Evolutionary conservation across 2,329 filamentous ascomycete species (phyloP), one percentile per base, ranked within the genome.

Genomic region (Dactylellina leptospora): DNA sequence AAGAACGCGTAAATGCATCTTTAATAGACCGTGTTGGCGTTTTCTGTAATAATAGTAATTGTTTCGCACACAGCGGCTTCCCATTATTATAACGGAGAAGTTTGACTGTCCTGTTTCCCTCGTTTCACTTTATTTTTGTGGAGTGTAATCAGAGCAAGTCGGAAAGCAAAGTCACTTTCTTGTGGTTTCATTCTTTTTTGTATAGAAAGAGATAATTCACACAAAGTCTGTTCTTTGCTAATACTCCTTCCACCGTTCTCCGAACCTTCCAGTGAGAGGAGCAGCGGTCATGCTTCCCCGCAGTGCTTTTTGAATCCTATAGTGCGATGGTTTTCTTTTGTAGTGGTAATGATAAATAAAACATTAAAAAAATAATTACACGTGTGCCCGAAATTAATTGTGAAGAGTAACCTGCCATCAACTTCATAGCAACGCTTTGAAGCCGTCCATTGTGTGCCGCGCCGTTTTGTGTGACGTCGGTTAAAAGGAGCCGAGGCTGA

Each of bases 1-100:
- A 93, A 93, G 85, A 90, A 87, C 76, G 84, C 87, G 81, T 93
- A 89, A 82, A 53, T 22, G 68, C 53, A 13, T 72, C 59, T 63
- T 62, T 59, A 11, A 72, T 76, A 72, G 74, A 68, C 40, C 40
- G 27, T 59, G 73, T 75, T 75, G 75, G 73, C 56, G 74, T 74
- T 73, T 74, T 74, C 68, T 72, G 68, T 69, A 69, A 66, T 71
- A 64, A 64, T 70, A 64, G 38, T 66, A 74, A 70, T 70, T 60
- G 56, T 71, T 51, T 71, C 58, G 56, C 56, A 51, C 56, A 48
- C 56, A 56, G 64, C 48, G 69, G 59, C 59, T 66, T 55, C 55
- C 62, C 60, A 53, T 63, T 56, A 56, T 56, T 42, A 51, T 61
- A 54, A 55, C 59, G 48, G 73, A 61, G 56, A 62, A 63, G 56